Evolutionary conservation across 2,329 filamentous ascomycete genomes (phyloP).

Genomic region (Fusarium praegraminearum): DNA sequence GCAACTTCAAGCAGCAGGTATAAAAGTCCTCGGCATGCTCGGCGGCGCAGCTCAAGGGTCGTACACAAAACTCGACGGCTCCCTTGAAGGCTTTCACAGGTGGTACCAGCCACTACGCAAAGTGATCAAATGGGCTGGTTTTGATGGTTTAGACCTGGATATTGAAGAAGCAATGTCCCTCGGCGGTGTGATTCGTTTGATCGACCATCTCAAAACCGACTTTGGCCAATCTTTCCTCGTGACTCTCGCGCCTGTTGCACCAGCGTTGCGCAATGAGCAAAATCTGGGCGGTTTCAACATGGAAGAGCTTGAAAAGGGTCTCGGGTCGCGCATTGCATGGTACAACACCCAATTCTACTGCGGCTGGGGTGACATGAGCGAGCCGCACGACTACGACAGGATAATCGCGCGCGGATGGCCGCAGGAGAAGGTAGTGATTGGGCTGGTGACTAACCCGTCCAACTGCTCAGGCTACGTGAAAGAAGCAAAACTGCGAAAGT

Average conservation of each 20-base stretch:
- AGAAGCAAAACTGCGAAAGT: slow-evolving; percentile 58
- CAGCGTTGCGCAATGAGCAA: slow-evolving; percentile 66
- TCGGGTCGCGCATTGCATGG: slow-evolving; percentile 75
- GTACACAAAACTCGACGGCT: slow-evolving; percentile 68
- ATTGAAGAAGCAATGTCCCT: slow-evolving; percentile 81
- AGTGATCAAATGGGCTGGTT: slow-evolving; percentile 68
- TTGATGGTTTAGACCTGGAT: slow-evolving; percentile 79
- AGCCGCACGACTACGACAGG: slow-evolving; percentile 57
- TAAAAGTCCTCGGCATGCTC: slow-evolving; percentile 86
- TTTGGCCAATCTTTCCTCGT: slow-evolving; percentile 78
- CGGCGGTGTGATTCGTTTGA: slow-evolving; percentile 70
- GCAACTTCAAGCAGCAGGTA: slow-evolving; percentile 75
- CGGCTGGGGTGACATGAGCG: slow-evolving; percentile 74
- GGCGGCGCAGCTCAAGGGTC: slow-evolving; percentile 83
- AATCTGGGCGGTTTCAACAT: slow-evolving; percentile 86
- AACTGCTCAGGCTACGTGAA: slow-evolving; percentile 69
- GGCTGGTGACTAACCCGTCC: slow-evolving; percentile 78
- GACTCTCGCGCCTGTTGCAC: slow-evolving; percentile 82
- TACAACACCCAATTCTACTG: slow-evolving; percentile 94
- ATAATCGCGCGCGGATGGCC: slow-evolving; percentile 73
- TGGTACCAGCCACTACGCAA: slow-evolving; percentile 77
- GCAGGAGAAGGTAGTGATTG: slow-evolving; percentile 77
- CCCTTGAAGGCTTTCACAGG: slow-evolving; percentile 72
- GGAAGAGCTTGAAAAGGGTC: slow-evolving; percentile 72
- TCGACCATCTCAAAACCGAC: slow-evolving; percentile 73